Conservation (phyloP, 306 rosid genomes). For the Canavalia ensiformis region DNA sequence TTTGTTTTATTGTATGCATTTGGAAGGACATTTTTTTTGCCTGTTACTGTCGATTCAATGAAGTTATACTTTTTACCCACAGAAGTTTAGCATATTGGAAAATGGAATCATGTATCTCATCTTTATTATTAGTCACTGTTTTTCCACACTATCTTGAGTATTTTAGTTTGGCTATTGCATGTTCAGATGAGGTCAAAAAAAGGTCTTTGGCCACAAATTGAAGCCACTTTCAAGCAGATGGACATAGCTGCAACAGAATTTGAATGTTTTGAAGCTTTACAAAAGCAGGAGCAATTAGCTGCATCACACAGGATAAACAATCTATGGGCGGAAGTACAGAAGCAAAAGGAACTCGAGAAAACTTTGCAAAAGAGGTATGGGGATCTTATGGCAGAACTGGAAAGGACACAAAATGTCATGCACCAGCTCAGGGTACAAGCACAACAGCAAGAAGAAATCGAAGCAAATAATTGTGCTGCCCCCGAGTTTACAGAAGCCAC, state of each 20-base stretch:
- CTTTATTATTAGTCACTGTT: constrained; percentile 20
- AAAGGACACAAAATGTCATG: constrained; percentile 61
- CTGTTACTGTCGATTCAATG: neutral
- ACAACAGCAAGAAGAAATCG: constrained; percentile 63
- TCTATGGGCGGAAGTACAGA: constrained; percentile 80
- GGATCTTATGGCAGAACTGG: constrained; percentile 66
- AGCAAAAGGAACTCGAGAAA: constrained; percentile 89
- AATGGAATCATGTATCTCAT: constrained; percentile 16
- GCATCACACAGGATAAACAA: constrained; percentile 80
- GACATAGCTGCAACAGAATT: constrained; percentile 91
- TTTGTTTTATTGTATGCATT: no score
- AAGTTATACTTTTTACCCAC: neutral
- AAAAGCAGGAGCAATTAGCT: constrained; percentile 86
- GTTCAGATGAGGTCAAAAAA: constrained; percentile 78
- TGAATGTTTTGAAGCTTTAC: constrained; percentile 85
- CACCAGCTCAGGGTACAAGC: constrained; percentile 59
- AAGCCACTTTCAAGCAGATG: constrained; percentile 85
- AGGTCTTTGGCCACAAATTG: constrained; percentile 87
- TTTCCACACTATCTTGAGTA: constrained; percentile 6
- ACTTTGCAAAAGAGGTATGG: constrained; percentile 78
- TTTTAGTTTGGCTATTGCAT: constrained; percentile 33
- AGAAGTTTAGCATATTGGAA: constrained; percentile 17
- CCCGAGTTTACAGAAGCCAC: constrained; percentile 55
- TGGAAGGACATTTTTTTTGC: neutral
- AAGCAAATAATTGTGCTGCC: constrained; percentile 55